These are phyloP conservation scores for Saitozyma sp. DNA, from an alignment of 768 basidiomycete genomes.

Conservation along the genomic window DNA sequence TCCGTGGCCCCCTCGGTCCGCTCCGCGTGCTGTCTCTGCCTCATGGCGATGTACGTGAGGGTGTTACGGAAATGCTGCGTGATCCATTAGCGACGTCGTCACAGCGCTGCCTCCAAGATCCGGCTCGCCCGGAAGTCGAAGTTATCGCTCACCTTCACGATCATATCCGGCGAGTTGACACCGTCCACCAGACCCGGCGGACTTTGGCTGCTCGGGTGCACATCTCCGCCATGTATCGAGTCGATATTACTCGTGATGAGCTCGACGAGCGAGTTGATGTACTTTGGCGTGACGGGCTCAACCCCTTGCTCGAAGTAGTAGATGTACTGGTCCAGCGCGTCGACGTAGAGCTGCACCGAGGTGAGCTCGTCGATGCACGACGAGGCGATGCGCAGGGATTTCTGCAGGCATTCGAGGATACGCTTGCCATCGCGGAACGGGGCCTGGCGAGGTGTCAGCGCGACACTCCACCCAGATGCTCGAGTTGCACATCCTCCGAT, in stretches of 20 bases:
- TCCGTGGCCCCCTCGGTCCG: conserved; percentile 26
- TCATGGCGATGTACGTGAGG: conserved; percentile 72
- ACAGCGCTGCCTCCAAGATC: background rate
- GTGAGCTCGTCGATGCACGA: conserved; percentile 96
- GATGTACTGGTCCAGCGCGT: conserved; percentile 91
- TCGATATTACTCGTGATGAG: conserved; percentile 94
- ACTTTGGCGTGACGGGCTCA: conserved; percentile 91
- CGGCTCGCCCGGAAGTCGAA: background rate
- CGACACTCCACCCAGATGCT: background rate
- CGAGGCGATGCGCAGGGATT: conserved; percentile 91
- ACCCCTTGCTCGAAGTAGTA: conserved; percentile 95
- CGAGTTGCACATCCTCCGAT: too few relatives aligned
- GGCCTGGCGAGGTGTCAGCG: conserved; percentile 35
- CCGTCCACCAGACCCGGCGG: conserved; percentile 76
- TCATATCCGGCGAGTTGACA: conserved; percentile 90
- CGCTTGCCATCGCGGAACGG: conserved; percentile 82
- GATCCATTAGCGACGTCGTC: conserved; percentile 3
- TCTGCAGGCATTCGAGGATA: conserved; percentile 95
- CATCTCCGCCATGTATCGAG: conserved; percentile 74
- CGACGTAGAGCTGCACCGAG: conserved; percentile 91
- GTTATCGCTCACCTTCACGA: conserved; percentile 53
- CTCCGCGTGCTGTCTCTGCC: conserved; percentile 59
- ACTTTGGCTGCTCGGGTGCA: conserved; percentile 70
- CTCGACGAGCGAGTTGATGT: conserved; percentile 93
- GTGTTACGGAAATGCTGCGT: conserved; percentile 90